Evolutionary conservation across 1,284 basidiomycete species (phyloP).

Genomic region (Mycena sp.): DNA sequence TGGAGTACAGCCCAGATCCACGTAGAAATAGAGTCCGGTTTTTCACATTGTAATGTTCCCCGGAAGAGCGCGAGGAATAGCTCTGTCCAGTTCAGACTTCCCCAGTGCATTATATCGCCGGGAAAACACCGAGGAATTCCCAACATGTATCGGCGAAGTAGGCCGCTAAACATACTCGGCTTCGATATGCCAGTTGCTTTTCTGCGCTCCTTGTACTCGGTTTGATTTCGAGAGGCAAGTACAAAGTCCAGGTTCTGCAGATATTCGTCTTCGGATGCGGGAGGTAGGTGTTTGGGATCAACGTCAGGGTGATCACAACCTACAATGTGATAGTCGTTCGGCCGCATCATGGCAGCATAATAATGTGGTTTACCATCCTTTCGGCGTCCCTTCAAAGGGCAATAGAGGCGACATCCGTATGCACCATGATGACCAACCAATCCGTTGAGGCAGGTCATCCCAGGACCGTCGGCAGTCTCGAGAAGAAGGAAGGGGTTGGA

Average conservation of each 20-base stretch:
- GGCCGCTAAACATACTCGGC: conserved; percentile 44
- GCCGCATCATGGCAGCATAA: conserved; percentile 20
- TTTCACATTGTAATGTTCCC: conserved; percentile 42
- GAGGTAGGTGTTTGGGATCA: conserved; percentile 19
- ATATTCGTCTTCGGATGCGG: conserved; percentile 22
- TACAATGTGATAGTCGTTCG: conserved; percentile 13
- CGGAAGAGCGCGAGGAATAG: conserved; percentile 41
- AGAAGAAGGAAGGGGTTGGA: conserved; percentile 34
- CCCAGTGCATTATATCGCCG: conserved; percentile 45
- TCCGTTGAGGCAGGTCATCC: conserved; percentile 39
- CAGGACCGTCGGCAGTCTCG: conserved; percentile 44
- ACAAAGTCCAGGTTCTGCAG: conserved; percentile 31
- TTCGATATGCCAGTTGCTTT: conserved; percentile 47
- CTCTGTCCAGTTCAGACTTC: conserved; percentile 41
- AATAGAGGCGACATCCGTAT: conserved; percentile 41
- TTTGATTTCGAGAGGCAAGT: conserved; percentile 28
- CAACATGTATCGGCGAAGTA: conserved; percentile 29
- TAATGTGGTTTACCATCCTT: conserved; percentile 19
- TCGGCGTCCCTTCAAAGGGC: conserved; percentile 26
- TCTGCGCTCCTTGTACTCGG: conserved; percentile 38
- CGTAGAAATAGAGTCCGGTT: conserved; percentile 26
- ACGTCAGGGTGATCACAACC: conserved; percentile 41
- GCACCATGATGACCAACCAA: conserved; percentile 44
- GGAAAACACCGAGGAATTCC: conserved; percentile 42
- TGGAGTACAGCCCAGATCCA: conserved; percentile 49